Evolutionary conservation across 345 rosid genomes (phyloP).

Genomic region (Euphorbia pulcherrima): DNA sequence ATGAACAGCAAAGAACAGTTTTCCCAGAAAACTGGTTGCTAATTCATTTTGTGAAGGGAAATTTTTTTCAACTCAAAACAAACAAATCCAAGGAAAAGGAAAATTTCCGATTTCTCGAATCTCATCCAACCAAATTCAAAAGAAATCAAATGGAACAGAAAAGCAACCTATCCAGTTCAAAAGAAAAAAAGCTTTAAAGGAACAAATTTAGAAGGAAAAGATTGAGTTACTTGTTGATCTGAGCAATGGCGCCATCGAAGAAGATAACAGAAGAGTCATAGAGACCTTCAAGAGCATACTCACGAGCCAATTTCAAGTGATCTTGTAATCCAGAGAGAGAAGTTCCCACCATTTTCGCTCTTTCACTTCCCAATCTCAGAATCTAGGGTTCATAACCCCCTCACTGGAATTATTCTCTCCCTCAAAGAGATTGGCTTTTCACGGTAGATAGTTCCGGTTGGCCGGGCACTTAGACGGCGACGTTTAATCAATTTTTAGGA

Average conservation of each 20-base stretch:
- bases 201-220: background rate
- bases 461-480: slow-evolving; percentile 39
- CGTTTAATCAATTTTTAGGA: slow-evolving; percentile 35
- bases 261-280: slow-evolving; percentile 92
- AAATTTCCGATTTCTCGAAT: background rate
- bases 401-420: background rate
- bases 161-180: background rate
- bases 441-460: background rate
- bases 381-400: slow-evolving; percentile 15
- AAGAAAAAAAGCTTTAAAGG: background rate
- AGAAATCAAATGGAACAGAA: background rate
- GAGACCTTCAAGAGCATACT: slow-evolving; percentile 90
- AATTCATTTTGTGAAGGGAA: background rate
- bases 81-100: background rate
- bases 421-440: slow-evolving; percentile 3
- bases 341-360: slow-evolving; percentile 27
- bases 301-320: slow-evolving; percentile 92
- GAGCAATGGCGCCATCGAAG: slow-evolving; percentile 88
- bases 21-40: background rate
- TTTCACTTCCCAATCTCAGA: background rate
- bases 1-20: background rate
- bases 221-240: slow-evolving; percentile 59
- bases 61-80: background rate
- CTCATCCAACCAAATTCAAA: background rate
- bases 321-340: slow-evolving; percentile 88